Conservation (phyloP, 2,329 filamentous ascomycete species). For the Aspergillus calidoustus region DNA sequence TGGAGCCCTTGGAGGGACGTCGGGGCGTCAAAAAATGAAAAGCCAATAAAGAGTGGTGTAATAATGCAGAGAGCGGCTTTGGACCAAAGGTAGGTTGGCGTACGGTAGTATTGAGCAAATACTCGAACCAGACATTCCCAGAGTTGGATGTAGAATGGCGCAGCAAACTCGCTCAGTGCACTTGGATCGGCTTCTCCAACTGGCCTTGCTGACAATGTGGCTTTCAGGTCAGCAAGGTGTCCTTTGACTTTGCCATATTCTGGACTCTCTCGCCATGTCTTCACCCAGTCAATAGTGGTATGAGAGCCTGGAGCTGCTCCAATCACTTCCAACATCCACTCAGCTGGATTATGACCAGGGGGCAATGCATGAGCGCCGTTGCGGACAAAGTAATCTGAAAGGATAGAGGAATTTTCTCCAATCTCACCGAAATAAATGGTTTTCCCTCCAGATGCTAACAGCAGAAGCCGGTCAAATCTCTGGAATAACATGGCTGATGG, state of each 20-base stretch:
- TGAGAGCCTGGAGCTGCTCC: conserved; percentile 58
- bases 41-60: conserved; percentile 73
- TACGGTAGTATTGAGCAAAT: conserved; percentile 87
- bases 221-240: conserved; percentile 56
- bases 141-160: conserved; percentile 69
- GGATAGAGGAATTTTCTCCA: conserved; percentile 11
- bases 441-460: conserved; percentile 54
- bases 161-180: conserved; percentile 61
- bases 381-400: conserved; percentile 19
- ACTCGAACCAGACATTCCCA: conserved; percentile 69
- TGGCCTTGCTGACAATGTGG: conserved; percentile 10
- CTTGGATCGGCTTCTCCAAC: conserved; percentile 6
- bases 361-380: conserved; percentile 18
- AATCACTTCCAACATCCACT: conserved; percentile 23
- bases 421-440: conserved; percentile 24
- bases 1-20: conserved; percentile 79
- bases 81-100: conserved; percentile 77
- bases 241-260: conserved; percentile 56
- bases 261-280: conserved; percentile 60
- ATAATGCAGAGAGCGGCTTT: conserved; percentile 67
- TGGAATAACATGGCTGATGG: conserved; percentile 96
- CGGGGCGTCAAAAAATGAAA: conserved; percentile 74
- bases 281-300: conserved; percentile 56
- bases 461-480: conserved; percentile 71
- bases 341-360: conserved; percentile 15